Base-by-base conservation (phyloP, 225 moss, liverwort and hornwort genomes). In the Polytrichum formosum region DNA sequence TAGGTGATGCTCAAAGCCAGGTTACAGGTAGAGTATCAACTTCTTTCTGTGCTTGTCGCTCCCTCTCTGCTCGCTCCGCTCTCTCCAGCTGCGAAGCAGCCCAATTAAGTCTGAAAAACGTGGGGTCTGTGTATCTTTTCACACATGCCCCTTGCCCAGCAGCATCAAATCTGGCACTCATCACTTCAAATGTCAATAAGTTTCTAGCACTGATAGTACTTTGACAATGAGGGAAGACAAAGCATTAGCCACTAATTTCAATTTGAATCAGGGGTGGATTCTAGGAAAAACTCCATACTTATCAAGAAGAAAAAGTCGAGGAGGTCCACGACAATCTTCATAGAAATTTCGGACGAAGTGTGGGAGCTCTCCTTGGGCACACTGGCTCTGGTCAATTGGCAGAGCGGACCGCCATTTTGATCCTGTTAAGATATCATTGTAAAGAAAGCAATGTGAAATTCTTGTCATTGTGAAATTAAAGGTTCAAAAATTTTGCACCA, bases 251-350 rank as follows among this genome's bases (percentile, higher is more conserved):
- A 18, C 18, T 64, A 26, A 64, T 28, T 64, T 28, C 1, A 64
- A 10, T 29, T 23, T 6, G 64, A 64, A 64, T 26, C 18, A 26
- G 21, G 28, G 13, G 46, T 46, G 13, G 46, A 2, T 6, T 31
- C 31, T 31, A 31, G 7, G 6, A 16, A 13, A 16, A 13, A 4
- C 13, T 13, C 16, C 79, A 31, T 74, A 90, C 89, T 86, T 90
- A 75, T 90, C 89, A 56, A 90, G 81, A 25, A 86, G 79, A 73
- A 86, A 90, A 59, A 90, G 89, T 22, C 84, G 81, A 60, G 89
- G 89, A 69, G 89, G 89, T 56, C 89, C 89, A 73, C 89, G 77
- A 67, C 89, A 90, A 60, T 84, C 86, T 62, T 90, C 86, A 53
- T 86, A 90, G 9, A 86, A 84, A 67, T 76, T 81, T 55, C 86